Evolutionary conservation across 805 yeast genomes (phyloP).

Genomic region (Grigorovia yakushimaensis): DNA sequence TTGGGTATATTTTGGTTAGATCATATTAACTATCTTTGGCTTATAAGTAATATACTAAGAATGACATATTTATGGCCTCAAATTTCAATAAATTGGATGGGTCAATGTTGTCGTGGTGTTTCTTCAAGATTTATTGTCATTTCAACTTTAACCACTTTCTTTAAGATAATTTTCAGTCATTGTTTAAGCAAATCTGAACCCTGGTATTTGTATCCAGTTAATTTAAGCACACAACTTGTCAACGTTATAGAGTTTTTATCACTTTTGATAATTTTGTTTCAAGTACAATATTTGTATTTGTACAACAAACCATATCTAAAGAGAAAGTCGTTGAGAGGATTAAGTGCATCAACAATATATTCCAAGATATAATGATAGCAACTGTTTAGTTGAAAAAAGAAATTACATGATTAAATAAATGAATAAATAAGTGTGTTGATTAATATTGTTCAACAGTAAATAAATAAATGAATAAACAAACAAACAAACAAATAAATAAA

Average conservation of each 20-base stretch:
- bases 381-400: not conserved
- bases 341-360: not conserved
- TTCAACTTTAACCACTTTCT: slow-evolving; percentile 2
- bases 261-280: slow-evolving; percentile 15
- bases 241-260: slow-evolving; percentile 10
- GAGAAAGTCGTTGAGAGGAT: slow-evolving; percentile 1
- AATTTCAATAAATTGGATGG: slow-evolving; percentile 32
- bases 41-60: slow-evolving; percentile 20
- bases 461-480: not conserved
- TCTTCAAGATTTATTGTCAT: slow-evolving; percentile 19
- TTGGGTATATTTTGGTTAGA: slow-evolving; percentile 33
- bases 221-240: slow-evolving; percentile 15
- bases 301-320: slow-evolving; percentile 15
- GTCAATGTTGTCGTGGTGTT: slow-evolving; percentile 23
- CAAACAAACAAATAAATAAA: not conserved
- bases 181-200: not conserved
- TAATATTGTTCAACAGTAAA: too few species aligned
- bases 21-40: slow-evolving; percentile 34
- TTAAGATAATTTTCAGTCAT: not conserved
- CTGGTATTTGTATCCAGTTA: slow-evolving; percentile 14
- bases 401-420: not conserved
- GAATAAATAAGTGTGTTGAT: too few species aligned
- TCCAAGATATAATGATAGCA: not conserved
- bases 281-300: slow-evolving; percentile 20
- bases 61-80: slow-evolving; percentile 34